Base-by-base conservation (phyloP, 2,329 filamentous ascomycete genomes). In the Penicillium occitanis region DNA sequence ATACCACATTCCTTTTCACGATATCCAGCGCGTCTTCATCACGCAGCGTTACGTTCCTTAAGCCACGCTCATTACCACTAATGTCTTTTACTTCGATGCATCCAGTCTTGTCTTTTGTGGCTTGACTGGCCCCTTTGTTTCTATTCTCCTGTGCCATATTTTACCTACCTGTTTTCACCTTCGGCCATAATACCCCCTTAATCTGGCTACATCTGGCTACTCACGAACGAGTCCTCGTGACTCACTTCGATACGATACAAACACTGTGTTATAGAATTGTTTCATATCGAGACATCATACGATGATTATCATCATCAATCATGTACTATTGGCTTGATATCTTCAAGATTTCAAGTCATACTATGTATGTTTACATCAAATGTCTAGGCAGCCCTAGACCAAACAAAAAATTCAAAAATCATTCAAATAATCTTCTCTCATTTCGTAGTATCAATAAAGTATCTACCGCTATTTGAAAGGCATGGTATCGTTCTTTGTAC, bases 301-400 rank as follows among this genome's bases (percentile, higher is more conserved):
- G 33, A 40, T 40, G 53, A 40, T 57, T 37, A 57, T 57, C n/a
- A 40, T 55, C 28, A 30, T 57, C 30, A 50, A 14, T 19, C 30
- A 57, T 57, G 51, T 57, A 35, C 51, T 57, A 37, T 57, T 57
- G 51, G 8, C 33, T 35, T 33, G 51, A 19, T 33, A 22, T 57
- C 33, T 40, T 22, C n/a, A 17, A 19, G 51, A 57, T 57, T 11
- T 37, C 19, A 14, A 22, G 30, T 13, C 53, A 25, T 14, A 17
- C 33, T 22, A 57, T 57, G 53, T 57, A 57, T 57, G 53, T 40
- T 55, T 37, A 57, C 33, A 57, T 40, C 30, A 57, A 57, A 25
- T 40, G 61, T 63, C 61, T 63, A 63, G 61, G 61, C 61, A 55
- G 61, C 14, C 61, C 61, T 63, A 63, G 61, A 63, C 61, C 35